phyloP scores from a whole-genome alignment of 2,329 filamentous ascomycete genomes.

The Penicillium italicum region DNA sequence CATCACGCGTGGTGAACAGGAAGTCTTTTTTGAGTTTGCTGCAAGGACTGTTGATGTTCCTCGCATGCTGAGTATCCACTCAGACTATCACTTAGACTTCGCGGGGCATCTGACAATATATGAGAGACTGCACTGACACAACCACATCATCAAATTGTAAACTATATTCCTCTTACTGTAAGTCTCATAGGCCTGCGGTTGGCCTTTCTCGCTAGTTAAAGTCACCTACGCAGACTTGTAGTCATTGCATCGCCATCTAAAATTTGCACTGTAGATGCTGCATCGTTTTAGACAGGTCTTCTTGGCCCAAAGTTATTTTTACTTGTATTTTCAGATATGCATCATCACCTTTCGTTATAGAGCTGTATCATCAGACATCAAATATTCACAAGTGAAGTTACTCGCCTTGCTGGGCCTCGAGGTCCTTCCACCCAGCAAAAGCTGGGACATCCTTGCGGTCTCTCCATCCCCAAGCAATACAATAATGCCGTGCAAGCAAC shows the following conservation, averaged over 20 bases:
- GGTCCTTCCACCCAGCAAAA: conserved; percentile 37
- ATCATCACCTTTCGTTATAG: conserved; percentile 13
- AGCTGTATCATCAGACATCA: conserved; percentile 11
- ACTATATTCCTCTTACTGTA: conserved; percentile 26
- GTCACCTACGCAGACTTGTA: background rate
- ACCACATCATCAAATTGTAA: conserved; percentile 23
- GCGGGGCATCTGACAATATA: conserved; percentile 1
- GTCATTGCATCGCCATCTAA: background rate
- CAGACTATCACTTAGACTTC: background rate
- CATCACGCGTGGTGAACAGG: conserved; percentile 31
- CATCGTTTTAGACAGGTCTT: background rate
- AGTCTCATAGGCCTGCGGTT: background rate
- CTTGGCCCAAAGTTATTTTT: background rate
- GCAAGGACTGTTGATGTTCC: conserved; percentile 38
- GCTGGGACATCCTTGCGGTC: conserved; percentile 38
- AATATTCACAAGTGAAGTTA: conserved; percentile 6
- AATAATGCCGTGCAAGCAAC: conserved; percentile 81
- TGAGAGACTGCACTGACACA: conserved; percentile 34
- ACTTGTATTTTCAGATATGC: background rate
- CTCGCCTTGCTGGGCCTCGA: conserved; percentile 29
- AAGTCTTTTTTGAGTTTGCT: conserved; percentile 40
- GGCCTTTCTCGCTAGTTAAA: background rate
- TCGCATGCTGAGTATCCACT: conserved; percentile 31
- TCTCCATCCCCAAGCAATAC: conserved; percentile 83
- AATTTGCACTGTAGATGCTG: background rate